Percentiles rank a stretch among this genome's conserved stretches.
These are phyloP conservation scores for Saturnispora zaruensis DNA, from an alignment of 805 yeast genomes.

Conservation along the genomic window DNA sequence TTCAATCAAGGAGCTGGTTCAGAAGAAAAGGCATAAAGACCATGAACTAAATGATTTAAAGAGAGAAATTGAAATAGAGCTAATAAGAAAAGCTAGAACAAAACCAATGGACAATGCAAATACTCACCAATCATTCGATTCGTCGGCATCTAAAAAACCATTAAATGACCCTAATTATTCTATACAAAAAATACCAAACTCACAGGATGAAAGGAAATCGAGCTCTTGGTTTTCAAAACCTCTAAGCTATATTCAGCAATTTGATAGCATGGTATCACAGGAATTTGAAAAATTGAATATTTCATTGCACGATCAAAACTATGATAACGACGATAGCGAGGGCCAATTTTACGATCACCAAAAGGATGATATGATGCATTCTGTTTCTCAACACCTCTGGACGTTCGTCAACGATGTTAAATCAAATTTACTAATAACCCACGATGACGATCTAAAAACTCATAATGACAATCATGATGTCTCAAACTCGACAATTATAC, in stretches of 20 bases:
- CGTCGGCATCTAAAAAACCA: constrained; percentile 17
- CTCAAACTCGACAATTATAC: not conserved
- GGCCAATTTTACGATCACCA: constrained; percentile 21
- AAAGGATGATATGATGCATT: constrained; percentile 27
- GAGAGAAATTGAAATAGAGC: constrained; percentile 36
- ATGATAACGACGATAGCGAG: constrained; percentile 8
- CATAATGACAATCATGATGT: not conserved
- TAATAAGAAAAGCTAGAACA: constrained; percentile 33
- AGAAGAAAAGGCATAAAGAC: constrained; percentile 34
- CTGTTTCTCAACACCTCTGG: constrained; percentile 39
- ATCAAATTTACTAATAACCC: constrained; percentile 21
- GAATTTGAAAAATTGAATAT: constrained; percentile 51
- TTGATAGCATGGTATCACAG: constrained; percentile 56
- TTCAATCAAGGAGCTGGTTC: constrained; percentile 36
- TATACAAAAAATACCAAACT: not conserved
- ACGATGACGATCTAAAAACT: constrained; percentile 9
- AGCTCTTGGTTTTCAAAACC: constrained; percentile 39
- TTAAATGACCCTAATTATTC: not conserved
- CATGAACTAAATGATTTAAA: constrained; percentile 45
- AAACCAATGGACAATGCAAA: constrained; percentile 2
- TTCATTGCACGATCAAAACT: constrained; percentile 21
- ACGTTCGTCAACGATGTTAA: constrained; percentile 43
- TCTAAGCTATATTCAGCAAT: constrained; percentile 52
- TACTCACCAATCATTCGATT: constrained; percentile 8
- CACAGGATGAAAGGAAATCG: constrained; percentile 9